Evolutionary conservation across 2,329 filamentous ascomycete genomes (phyloP).

Genomic region (Helminthosporium solani): DNA sequence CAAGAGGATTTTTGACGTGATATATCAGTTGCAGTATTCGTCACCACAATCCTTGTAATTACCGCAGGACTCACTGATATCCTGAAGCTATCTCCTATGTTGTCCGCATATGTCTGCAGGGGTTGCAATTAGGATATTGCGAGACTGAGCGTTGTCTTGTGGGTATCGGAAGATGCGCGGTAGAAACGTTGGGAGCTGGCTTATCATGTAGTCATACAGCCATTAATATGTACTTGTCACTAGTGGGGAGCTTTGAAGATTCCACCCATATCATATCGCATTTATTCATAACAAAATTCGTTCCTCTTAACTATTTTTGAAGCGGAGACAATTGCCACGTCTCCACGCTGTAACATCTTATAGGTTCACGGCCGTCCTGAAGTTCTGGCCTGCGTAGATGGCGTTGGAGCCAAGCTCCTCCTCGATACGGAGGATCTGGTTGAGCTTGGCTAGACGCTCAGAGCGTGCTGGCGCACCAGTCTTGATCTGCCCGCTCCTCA

Average conservation of each 20-base stretch:
- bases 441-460: conserved; percentile 98
- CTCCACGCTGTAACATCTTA: conserved; percentile 12
- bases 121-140: too few relatives aligned
- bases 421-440: conserved; percentile 99
- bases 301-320: conserved; percentile 6
- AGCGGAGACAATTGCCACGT: neutral
- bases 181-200: too few relatives aligned
- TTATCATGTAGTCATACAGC: too few relatives aligned
- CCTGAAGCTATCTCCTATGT: too few relatives aligned
- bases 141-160: too few relatives aligned
- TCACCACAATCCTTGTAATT: too few relatives aligned
- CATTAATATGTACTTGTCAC: neutral
- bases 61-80: too few relatives aligned
- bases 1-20: too few relatives aligned
- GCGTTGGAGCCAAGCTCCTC: conserved; percentile 85
- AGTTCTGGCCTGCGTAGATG: conserved; percentile 86
- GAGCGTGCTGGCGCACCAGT: conserved; percentile 71
- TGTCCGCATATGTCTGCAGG: too few relatives aligned
- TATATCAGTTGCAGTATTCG: too few relatives aligned
- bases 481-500: conserved; percentile 89
- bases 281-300: conserved; percentile 7
- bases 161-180: too few relatives aligned
- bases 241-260: too few relatives aligned
- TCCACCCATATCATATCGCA: conserved; percentile 1
- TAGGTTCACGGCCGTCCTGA: conserved; percentile 86